Percentiles rank a stretch among this genome's conserved stretches.
Conservation (phyloP, 202 grass and related monocot genomes). For the Alloteropsis angusta region DNA sequence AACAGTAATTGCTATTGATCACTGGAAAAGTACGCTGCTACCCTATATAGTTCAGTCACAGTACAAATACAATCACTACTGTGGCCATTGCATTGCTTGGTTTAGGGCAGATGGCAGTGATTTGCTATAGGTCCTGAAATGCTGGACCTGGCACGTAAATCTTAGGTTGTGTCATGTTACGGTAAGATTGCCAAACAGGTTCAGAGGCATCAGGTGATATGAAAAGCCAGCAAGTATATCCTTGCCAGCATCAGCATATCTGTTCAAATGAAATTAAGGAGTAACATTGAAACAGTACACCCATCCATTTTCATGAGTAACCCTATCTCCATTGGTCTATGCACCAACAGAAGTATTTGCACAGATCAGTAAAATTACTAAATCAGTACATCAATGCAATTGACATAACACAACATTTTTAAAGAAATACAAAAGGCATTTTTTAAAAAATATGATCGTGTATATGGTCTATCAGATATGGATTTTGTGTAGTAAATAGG, state of each 20-base stretch:
- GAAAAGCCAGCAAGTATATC: background rate
- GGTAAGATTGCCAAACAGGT: background rate
- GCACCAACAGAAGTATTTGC: background rate
- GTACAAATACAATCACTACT: background rate
- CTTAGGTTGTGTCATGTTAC: background rate
- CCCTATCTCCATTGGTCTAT: background rate
- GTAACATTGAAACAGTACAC: background rate
- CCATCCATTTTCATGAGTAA: background rate
- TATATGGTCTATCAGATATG: background rate
- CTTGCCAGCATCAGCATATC: background rate
- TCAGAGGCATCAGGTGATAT: background rate
- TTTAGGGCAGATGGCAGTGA: slow-evolving; percentile 4
- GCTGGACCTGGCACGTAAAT: background rate
- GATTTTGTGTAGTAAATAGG: background rate
- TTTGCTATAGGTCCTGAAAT: background rate
- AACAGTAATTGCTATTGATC: background rate
- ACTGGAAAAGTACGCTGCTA: background rate
- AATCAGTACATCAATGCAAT: background rate
- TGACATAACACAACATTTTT: background rate
- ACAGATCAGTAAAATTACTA: background rate
- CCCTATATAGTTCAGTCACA: background rate
- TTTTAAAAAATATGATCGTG: background rate
- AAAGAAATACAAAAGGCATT: background rate
- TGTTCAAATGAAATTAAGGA: slow-evolving; percentile 4
- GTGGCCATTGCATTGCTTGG: background rate